Evolutionary conservation across 169 alveolate genomes (phyloP).

Genomic region (Perkinsus marinus): DNA sequence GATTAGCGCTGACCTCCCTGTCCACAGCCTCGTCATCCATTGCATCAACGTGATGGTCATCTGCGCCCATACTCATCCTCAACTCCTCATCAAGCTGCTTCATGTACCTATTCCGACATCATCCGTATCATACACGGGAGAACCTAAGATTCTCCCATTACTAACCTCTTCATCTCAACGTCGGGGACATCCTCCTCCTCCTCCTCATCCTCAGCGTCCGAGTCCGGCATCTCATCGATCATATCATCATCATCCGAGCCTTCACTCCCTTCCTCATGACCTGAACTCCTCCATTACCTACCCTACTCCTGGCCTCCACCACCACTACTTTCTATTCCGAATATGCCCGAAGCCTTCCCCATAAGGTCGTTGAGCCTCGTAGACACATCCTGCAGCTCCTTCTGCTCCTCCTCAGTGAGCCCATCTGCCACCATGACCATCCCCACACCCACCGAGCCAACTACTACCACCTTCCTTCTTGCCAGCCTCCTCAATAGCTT

Average conservation of each 20-base stretch:
- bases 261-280: not conserved
- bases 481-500: not conserved
- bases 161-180: not conserved
- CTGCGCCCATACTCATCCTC: not conserved
- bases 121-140: too few species aligned
- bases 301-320: not conserved
- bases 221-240: not conserved
- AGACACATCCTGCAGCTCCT: not conserved
- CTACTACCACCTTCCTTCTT: not conserved
- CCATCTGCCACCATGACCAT: not conserved
- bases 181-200: not conserved
- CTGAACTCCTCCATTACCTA: not conserved
- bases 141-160: not conserved
- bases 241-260: not conserved
- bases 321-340: not conserved
- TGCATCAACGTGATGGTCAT: not conserved
- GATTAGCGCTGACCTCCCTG: not conserved
- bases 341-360: not conserved
- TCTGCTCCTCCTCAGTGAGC: not conserved
- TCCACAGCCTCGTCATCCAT: not conserved
- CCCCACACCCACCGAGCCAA: not conserved
- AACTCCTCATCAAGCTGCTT: not conserved
- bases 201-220: not conserved
- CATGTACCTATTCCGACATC: not conserved
- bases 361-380: not conserved